Evolutionary conservation across 148 eudicot genomes (phyloP), one percentile per base, ranked within the genome.

Genomic region (Silene latifolia): DNA sequence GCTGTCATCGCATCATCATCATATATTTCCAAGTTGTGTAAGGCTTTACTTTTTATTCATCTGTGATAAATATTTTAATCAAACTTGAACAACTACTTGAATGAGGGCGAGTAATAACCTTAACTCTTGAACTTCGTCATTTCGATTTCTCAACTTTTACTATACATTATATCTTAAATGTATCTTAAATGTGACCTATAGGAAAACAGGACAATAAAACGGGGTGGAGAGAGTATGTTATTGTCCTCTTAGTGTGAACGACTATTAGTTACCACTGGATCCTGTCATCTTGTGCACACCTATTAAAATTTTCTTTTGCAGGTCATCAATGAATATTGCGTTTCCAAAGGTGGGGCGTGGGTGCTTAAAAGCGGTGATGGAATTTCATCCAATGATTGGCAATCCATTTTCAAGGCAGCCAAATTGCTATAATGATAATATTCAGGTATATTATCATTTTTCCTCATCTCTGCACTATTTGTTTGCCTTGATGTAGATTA

Each of bases 251-350:
- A 54, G 8, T 54, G 59, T 54, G 59, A 13, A 54, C 18, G 60
- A 56, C 60, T 56, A 15, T 56, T 13, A 3, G 19, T 21, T 63
- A 3, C 19, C 1, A 13, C 10, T 63, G 42, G 6, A 63, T 63
- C 12, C 17, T 24, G 67, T 64, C 70, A 67, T 39, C 24, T 8
- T 20, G 27, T 3, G 51, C 5, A 32, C 48, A 66, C 39, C 10
- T 39, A 8, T 39, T 19, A 4, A 39, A 29, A 66, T 58, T 72
- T 17, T 46, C 1, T 60, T 54, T 71, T 48, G 35, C 88, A 91
- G 96, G 92, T 90, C 19, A 72, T 90, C 29, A 79, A 32, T 59
- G 97, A 91, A 74, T 70, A 85, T 42, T 91, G 97, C 29, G 69
- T 80, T 35, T 79, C 87, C 18, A 79, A 87, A 78, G 85, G 85